Evolutionary conservation across 1,284 basidiomycete genomes (phyloP), one percentile per base, ranked within the genome.

Genomic region (Meripilus lineatus): DNA sequence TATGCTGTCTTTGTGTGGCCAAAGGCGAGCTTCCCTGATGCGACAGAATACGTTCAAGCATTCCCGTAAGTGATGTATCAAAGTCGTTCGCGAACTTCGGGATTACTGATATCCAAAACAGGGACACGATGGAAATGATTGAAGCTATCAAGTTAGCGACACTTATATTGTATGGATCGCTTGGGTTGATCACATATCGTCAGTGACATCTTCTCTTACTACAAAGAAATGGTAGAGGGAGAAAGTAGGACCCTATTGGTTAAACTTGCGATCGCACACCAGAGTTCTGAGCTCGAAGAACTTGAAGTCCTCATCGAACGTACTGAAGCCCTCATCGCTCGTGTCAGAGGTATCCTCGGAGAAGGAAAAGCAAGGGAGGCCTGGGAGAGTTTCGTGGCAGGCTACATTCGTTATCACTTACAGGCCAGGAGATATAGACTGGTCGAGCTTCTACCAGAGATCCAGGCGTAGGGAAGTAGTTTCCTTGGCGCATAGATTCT

Each of bases 351-450:
- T 21, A 46, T 54, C 11, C 45, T 54, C 2, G 43, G 47, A 21
- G 47, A 46, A 7, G 49, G 45, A 7, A 33, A 38, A 11, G 53
- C 47, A 18, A 33, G 38, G 18, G 45, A 44, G 22, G 46, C 47
- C 1, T 54, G 51, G 48, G 49, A 52, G 47, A 32, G 39, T 8
- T 52, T 54, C 37, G 44, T 50, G 8, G 42, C 48, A 18, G 53
- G 53, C 2, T 54, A 54, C 32, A 47, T 50, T 23, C 38, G 40
- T 15, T 50, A 40, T 28, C 48, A 50, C 30, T 38, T 44, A 11
- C 22, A 43, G 11, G 39, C 41, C 11, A 41, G 37, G 5, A 41
- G 48, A 6, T 50, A 50, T 22, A 30, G 22, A 13, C 38, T 50
- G 5, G 38, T 18, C 11, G 40, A 46, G 36, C 15, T 49, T 15